These are phyloP conservation scores for Endothia cerciana DNA, from an alignment of 2,329 filamentous ascomycete species.

Conservation along the genomic window DNA sequence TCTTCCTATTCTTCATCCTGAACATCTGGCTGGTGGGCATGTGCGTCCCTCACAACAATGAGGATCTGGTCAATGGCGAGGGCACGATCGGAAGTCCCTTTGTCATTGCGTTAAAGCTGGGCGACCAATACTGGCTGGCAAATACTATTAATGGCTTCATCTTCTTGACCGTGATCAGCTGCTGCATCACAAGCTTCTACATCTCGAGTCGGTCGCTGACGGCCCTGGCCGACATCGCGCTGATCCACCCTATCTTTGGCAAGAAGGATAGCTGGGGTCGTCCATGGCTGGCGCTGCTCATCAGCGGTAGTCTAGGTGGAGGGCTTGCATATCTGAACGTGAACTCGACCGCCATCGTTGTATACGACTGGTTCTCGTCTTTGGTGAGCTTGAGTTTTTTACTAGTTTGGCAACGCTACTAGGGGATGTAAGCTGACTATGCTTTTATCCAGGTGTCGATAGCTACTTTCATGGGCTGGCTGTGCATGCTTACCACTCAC, in stretches of 20 bases:
- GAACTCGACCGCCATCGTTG: conserved; percentile 34
- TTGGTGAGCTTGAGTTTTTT: conserved; percentile 30
- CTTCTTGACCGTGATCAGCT: conserved; percentile 41
- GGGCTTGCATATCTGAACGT: conserved; percentile 41
- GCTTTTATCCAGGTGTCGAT: conserved; percentile 15
- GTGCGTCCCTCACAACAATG: conserved; percentile 64
- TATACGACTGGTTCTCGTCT: conserved; percentile 41
- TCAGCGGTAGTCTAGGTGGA: conserved; percentile 37
- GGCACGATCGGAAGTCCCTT: conserved; percentile 69
- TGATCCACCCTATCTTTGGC: conserved; percentile 34
- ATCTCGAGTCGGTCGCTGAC: conserved; percentile 40
- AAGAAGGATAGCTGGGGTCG: conserved; percentile 35
- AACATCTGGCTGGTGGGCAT: conserved; percentile 60
- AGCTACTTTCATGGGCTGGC: conserved; percentile 24
- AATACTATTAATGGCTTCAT: conserved; percentile 41
- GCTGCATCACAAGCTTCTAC: conserved; percentile 40
- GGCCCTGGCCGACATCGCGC: conserved; percentile 37
- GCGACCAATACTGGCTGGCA: conserved; percentile 38
- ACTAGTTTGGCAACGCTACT: background rate
- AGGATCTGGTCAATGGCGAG: conserved; percentile 51
- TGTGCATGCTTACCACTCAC: conserved; percentile 17
- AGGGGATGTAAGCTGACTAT: background rate
- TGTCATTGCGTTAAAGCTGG: conserved; percentile 58
- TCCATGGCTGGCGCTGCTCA: conserved; percentile 37
- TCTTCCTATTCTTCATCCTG: conserved; percentile 65